Conservation (phyloP, 1,284 basidiomycete genomes). For the Tylopilus orsonianus region DNA sequence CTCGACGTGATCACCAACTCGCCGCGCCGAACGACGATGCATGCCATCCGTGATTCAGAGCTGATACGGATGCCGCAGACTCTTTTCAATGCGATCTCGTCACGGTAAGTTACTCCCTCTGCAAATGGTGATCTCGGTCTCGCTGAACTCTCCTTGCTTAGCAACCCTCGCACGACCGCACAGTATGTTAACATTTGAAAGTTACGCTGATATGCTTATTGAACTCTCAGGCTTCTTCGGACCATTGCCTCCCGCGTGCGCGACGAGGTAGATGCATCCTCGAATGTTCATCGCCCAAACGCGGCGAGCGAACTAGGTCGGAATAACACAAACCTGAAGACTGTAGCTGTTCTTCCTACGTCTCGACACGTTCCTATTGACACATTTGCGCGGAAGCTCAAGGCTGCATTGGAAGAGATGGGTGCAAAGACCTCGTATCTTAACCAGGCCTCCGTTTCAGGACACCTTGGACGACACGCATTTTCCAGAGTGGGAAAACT, state of each 20-base stretch:
- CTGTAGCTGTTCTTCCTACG: slow-evolving; percentile 82
- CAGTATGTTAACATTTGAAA: slow-evolving; percentile 54
- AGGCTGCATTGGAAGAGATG: slow-evolving; percentile 81
- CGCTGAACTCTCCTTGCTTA: slow-evolving; percentile 31
- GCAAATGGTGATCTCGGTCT: background rate
- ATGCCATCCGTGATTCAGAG: slow-evolving; percentile 98
- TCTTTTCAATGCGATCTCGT: slow-evolving; percentile 94
- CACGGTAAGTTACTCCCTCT: slow-evolving; percentile 50
- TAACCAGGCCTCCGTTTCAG: slow-evolving; percentile 89
- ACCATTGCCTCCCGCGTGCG: slow-evolving; percentile 93
- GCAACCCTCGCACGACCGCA: slow-evolving; percentile 94
- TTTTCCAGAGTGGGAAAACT: slow-evolving; percentile 94
- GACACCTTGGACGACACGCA: slow-evolving; percentile 87
- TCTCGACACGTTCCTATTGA: slow-evolving; percentile 85
- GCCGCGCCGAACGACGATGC: slow-evolving; percentile 86
- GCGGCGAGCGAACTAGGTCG: slow-evolving; percentile 59
- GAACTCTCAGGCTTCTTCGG: slow-evolving; percentile 62
- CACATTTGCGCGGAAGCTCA: slow-evolving; percentile 86
- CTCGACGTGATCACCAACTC: slow-evolving; percentile 97
- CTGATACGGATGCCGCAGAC: slow-evolving; percentile 98
- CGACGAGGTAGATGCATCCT: slow-evolving; percentile 70
- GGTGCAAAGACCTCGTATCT: slow-evolving; percentile 88
- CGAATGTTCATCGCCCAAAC: slow-evolving; percentile 45
- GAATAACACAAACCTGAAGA: slow-evolving; percentile 92
- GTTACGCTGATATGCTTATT: slow-evolving; percentile 2